Conservation (phyloP, 106 monocot species). For the Triglochin maritima region DNA sequence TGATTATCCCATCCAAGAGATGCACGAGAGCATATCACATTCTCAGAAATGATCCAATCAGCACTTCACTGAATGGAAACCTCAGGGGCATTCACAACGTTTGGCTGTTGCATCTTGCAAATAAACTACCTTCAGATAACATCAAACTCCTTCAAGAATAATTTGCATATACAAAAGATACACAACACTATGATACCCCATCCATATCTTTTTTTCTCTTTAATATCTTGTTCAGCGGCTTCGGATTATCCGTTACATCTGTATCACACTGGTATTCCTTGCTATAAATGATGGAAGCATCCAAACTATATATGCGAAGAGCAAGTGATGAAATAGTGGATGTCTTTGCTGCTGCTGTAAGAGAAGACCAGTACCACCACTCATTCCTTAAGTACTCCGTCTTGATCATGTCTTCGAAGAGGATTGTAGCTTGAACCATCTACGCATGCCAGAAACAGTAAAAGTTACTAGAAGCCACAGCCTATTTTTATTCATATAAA, state of each 20-base stretch:
- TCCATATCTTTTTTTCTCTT: slow-evolving; percentile 72
- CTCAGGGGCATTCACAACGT: too few species aligned
- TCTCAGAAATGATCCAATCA: too few species aligned
- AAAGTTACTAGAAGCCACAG: background rate
- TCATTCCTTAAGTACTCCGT: slow-evolving; percentile 58
- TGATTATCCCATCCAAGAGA: too few species aligned
- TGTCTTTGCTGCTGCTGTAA: slow-evolving; percentile 70
- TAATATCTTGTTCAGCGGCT: slow-evolving; percentile 23
- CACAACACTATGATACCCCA: slow-evolving; percentile 15
- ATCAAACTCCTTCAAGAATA: too few species aligned
- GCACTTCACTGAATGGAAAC: too few species aligned
- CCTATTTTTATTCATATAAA: background rate
- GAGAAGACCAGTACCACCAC: slow-evolving; percentile 96
- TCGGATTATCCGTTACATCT: slow-evolving; percentile 29
- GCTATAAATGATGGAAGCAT: slow-evolving; percentile 62
- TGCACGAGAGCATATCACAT: too few species aligned
- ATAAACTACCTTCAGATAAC: too few species aligned
- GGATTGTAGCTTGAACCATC: slow-evolving; percentile 75
- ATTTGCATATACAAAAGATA: too few species aligned
- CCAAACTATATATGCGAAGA: slow-evolving; percentile 66
- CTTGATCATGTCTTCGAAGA: slow-evolving; percentile 79
- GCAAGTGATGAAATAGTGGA: slow-evolving; percentile 69
- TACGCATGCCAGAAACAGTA: slow-evolving; percentile 1
- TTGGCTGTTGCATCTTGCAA: too few species aligned
- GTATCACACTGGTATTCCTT: slow-evolving; percentile 19